phyloP scores from a whole-genome alignment of 78 protist species.

The Guillardia theta region DNA sequence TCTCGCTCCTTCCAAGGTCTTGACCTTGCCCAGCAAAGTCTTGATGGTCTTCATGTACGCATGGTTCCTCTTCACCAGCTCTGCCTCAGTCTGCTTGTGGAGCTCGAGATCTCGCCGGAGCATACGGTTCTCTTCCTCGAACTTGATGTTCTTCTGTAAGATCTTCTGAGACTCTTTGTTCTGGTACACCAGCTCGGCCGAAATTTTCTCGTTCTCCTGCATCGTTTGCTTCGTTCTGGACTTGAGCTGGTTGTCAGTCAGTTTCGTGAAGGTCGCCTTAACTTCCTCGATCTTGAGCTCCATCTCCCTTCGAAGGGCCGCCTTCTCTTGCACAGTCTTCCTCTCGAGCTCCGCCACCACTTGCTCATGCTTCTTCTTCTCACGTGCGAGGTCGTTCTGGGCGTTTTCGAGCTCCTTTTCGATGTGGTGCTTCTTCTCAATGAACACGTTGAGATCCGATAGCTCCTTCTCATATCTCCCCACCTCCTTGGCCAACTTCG shows the following conservation, averaged over 20 bases:
- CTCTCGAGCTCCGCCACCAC: neutral
- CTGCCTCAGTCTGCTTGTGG: conserved; percentile 38
- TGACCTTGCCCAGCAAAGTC: neutral
- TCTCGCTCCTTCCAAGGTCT: neutral
- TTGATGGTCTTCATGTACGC: neutral
- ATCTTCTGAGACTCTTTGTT: neutral
- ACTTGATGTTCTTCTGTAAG: neutral
- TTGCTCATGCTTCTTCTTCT: conserved; percentile 2
- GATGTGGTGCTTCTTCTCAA: neutral
- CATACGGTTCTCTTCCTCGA: neutral
- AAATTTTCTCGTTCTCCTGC: neutral
- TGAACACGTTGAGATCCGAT: neutral
- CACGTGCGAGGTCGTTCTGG: neutral
- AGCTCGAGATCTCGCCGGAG: neutral
- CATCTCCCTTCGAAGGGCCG: neutral
- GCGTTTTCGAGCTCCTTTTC: neutral
- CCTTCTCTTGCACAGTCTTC: conserved; percentile 28
- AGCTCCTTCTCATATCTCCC: conserved; percentile 23
- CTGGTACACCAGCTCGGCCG: conserved; percentile 7
- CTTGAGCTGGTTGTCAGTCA: neutral
- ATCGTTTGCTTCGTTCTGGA: neutral
- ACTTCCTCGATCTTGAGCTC: neutral
- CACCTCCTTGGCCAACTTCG: neutral
- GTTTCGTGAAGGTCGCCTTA: neutral
- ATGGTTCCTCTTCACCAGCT: conserved; percentile 22